Conservation (phyloP, 2,329 filamentous ascomycete species). For the Thelonectria rubi region DNA sequence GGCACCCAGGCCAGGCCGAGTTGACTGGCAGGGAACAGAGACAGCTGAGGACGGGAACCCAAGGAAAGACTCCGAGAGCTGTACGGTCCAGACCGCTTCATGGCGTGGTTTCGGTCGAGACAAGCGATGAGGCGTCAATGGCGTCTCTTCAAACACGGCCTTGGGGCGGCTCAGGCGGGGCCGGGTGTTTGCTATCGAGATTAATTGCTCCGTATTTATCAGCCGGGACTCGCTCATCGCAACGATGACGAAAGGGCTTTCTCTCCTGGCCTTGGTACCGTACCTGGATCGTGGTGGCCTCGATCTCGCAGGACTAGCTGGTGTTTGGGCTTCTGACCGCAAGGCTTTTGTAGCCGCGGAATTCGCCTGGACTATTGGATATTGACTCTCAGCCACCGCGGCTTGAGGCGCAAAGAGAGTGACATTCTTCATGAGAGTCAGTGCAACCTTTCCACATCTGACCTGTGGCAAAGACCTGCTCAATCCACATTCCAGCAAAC, state of each 20-base stretch:
- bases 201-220: background rate
- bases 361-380: background rate
- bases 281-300: background rate
- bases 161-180: background rate
- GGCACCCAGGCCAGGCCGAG: no score
- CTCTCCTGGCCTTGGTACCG: no score
- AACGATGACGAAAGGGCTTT: no score
- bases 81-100: conserved; percentile 12
- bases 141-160: background rate
- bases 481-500: background rate
- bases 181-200: background rate
- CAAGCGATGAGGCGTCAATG: conserved; percentile 1
- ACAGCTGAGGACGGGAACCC: background rate
- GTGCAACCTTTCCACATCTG: background rate
- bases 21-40: background rate
- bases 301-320: background rate
- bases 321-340: no score
- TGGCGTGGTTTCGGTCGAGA: conserved; percentile 12
- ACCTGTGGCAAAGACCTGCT: background rate
- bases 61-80: background rate
- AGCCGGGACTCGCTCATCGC: no score
- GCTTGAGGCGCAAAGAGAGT: background rate
- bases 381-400: background rate
- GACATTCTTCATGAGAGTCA: background rate
- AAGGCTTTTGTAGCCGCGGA: no score